These are phyloP conservation scores for Anacardium occidentale DNA, from an alignment of 345 rosid genomes.

Conservation along the genomic window DNA sequence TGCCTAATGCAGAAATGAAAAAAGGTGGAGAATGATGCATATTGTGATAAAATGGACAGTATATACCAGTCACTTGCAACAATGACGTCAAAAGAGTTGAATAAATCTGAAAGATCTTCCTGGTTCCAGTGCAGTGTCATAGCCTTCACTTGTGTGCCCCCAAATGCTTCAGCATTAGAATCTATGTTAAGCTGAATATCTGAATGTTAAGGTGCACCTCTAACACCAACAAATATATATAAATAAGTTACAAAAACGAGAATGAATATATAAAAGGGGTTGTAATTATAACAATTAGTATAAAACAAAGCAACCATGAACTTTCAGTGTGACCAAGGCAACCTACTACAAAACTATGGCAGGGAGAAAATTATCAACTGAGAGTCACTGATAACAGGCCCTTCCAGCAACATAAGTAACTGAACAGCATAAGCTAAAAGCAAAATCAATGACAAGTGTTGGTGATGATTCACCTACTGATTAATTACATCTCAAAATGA, in stretches of 20 bases:
- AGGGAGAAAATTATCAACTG: not conserved
- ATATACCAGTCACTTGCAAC: slow-evolving; percentile 84
- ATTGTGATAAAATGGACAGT: slow-evolving; percentile 18
- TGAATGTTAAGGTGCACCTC: slow-evolving; percentile 41
- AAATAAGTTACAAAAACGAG: not conserved
- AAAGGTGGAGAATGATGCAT: slow-evolving; percentile 14
- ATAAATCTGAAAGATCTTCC: slow-evolving; percentile 38
- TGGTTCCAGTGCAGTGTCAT: slow-evolving; percentile 83
- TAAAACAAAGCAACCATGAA: not conserved
- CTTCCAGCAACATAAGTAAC: not conserved
- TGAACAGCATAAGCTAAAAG: not conserved
- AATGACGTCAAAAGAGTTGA: slow-evolving; percentile 61
- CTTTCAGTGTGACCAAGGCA: not conserved
- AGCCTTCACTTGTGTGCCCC: slow-evolving; percentile 56
- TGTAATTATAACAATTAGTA: not conserved
- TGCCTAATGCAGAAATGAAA: not conserved
- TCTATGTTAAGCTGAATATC: slow-evolving; percentile 83
- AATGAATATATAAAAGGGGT: not conserved
- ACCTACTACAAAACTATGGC: not conserved
- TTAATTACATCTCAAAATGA: not conserved
- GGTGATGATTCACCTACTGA: not conserved
- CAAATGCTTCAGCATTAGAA: slow-evolving; percentile 55
- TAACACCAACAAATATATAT: not conserved
- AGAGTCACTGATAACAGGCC: not conserved
- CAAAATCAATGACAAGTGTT: not conserved